A percentile compares a stretch with the other conserved stretches of the same genome.
Evolutionary conservation across 1,139 yeast species (phyloP).

Genomic region (Debaryomyces robertsiae): DNA sequence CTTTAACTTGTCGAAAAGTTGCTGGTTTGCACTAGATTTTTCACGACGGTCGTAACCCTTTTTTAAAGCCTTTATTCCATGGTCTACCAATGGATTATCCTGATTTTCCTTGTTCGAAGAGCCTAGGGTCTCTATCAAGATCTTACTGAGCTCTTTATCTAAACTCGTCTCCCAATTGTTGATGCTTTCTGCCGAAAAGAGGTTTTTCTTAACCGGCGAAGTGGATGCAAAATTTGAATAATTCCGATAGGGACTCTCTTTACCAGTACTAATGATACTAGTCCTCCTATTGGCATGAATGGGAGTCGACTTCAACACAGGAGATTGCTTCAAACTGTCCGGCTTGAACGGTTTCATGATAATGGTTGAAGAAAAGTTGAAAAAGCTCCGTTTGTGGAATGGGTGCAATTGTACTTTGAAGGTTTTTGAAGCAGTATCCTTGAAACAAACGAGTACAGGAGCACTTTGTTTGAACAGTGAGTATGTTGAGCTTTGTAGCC

Average conservation of each 20-base stretch:
- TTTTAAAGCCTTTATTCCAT: constrained; percentile 8
- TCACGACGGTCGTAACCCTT: not conserved
- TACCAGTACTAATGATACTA: not conserved
- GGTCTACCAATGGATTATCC: constrained; percentile 3
- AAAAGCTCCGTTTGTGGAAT: constrained; percentile 5
- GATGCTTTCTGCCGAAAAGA: not conserved
- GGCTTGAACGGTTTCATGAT: constrained; percentile 6
- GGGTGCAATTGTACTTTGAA: constrained; percentile 6
- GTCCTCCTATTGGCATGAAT: not conserved
- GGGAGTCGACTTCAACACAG: not conserved
- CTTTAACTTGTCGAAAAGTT: not conserved
- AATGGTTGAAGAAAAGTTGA: not conserved
- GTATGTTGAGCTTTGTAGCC: no score
- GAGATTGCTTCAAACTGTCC: constrained; percentile 3
- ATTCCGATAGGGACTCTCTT: constrained; percentile 6
- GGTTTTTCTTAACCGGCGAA: constrained; percentile 6
- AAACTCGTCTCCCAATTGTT: constrained; percentile 5
- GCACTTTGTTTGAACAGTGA: no score
- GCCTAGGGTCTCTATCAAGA: constrained; percentile 9
- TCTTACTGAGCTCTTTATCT: constrained; percentile 12
- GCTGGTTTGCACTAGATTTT: not conserved
- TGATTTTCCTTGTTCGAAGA: constrained; percentile 8
- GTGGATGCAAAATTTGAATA: constrained; percentile 1
- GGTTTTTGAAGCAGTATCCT: not conserved
- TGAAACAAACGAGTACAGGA: not conserved